phyloP scores from a whole-genome alignment of 176 grass and related monocot species.

The Carex littledalei region DNA sequence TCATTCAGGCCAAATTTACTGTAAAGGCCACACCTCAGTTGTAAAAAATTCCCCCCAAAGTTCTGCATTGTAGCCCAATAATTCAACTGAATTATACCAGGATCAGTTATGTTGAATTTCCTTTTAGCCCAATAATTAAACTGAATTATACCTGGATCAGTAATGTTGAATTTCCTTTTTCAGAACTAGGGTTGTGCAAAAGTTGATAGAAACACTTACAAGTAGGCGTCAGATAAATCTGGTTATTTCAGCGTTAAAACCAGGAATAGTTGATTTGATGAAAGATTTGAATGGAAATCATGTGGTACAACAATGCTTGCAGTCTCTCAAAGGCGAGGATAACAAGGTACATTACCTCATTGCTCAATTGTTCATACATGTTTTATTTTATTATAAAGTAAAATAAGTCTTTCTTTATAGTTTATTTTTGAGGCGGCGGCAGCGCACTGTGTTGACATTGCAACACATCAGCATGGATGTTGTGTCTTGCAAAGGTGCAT shows the following conservation, averaged over 20 bases:
- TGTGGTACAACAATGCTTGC: conserved; percentile 79
- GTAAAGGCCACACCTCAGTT: not conserved
- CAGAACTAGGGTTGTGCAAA: conserved; percentile 90
- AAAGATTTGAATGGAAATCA: conserved; percentile 88
- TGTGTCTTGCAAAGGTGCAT: conserved; percentile 90
- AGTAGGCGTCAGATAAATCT: conserved; percentile 37
- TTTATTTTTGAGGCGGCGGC: conserved; percentile 80
- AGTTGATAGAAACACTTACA: conserved; percentile 71
- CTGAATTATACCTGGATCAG: not conserved
- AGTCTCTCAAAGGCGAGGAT: conserved; percentile 52
- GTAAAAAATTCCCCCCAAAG: not conserved
- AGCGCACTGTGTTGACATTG: conserved; percentile 54
- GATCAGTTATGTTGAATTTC: conserved; percentile 14
- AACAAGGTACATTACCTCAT: conserved; percentile 58
- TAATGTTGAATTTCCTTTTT: conserved; percentile 32
- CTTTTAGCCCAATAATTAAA: conserved; percentile 12
- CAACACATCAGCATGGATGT: conserved; percentile 73
- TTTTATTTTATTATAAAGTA: not conserved
- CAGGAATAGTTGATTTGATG: conserved; percentile 55
- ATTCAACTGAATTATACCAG: not conserved
- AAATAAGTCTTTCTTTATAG: conserved; percentile 24
- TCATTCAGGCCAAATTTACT: not conserved
- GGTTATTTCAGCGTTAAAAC: conserved; percentile 53
- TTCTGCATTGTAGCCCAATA: not conserved
- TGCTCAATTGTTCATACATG: not conserved